phyloP scores from a whole-genome alignment of 129 eudicot species.

The Flaveria ramosissima region DNA sequence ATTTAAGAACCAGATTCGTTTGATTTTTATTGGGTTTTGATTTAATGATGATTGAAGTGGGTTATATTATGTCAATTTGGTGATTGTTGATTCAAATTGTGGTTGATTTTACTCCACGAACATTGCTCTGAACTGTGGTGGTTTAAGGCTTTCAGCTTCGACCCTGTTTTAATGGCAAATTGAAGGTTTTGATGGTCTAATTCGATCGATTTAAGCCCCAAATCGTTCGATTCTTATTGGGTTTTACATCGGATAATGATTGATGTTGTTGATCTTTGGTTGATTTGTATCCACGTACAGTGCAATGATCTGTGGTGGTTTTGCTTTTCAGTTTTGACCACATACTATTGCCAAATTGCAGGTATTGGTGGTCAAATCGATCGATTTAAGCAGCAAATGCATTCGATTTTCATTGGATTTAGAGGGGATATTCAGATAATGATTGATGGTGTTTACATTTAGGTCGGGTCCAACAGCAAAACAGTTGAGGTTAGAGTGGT shows the following conservation, averaged over 20 bases:
- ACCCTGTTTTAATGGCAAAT: too few species aligned
- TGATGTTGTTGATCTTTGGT: neutral
- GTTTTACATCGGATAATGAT: neutral
- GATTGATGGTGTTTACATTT: neutral
- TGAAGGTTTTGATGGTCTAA: too few species aligned
- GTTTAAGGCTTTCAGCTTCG: too few species aligned
- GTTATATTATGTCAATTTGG: too few species aligned
- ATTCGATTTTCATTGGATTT: neutral
- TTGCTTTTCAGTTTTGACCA: neutral
- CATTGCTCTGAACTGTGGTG: too few species aligned
- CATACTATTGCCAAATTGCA: neutral
- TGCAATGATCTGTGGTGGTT: neutral
- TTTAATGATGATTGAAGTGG: too few species aligned
- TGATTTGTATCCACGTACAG: neutral
- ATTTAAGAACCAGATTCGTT: too few species aligned
- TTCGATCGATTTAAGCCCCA: slow-evolving; percentile 9
- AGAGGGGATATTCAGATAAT: neutral
- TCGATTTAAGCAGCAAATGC: neutral
- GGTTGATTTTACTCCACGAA: too few species aligned
- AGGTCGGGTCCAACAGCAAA: too few species aligned
- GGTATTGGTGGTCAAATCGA: neutral
- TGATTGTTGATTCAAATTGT: too few species aligned
- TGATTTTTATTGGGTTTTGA: too few species aligned
- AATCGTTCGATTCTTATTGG: neutral
- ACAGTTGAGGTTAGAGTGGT: too few species aligned